phyloP scores from a whole-genome alignment of 1,284 basidiomycete genomes.

The Ceratobasidium sp. region DNA sequence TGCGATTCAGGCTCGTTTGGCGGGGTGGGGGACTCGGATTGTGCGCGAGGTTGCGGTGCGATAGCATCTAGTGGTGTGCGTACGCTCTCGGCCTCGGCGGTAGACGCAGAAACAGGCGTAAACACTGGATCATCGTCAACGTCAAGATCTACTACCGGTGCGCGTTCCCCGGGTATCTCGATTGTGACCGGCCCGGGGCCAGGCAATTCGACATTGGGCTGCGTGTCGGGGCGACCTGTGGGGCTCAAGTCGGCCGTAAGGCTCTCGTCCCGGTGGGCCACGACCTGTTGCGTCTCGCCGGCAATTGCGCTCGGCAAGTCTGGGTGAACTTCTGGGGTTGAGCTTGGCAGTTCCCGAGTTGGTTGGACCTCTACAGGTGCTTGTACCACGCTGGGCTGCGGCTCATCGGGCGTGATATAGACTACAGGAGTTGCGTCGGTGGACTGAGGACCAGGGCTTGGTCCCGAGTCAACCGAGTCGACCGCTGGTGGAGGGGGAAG shows the following conservation, averaged over 20 bases:
- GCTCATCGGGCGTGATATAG: background rate
- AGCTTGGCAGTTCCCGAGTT: background rate
- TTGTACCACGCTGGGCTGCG: background rate
- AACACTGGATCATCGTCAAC: background rate
- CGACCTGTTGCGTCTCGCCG: background rate
- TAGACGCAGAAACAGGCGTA: background rate
- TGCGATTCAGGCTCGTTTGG: background rate
- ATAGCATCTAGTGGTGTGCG: background rate
- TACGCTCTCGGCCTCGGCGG: background rate
- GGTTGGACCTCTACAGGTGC: background rate
- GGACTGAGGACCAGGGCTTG: background rate
- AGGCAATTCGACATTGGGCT: background rate
- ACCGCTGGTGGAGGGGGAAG: background rate
- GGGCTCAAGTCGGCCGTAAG: background rate
- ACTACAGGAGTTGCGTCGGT: background rate
- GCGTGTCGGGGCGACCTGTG: background rate
- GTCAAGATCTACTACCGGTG: background rate
- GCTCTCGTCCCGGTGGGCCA: background rate
- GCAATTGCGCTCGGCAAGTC: background rate
- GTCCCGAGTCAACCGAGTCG: background rate
- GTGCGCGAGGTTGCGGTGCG: background rate
- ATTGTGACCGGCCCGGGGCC: slow-evolving; percentile 2
- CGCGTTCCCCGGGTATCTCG: slow-evolving; percentile 6
- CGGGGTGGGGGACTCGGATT: background rate
- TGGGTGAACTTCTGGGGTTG: background rate